phyloP scores from a whole-genome alignment of 2,329 filamentous ascomycete species.

The Fusarium tanahbumbuense region DNA sequence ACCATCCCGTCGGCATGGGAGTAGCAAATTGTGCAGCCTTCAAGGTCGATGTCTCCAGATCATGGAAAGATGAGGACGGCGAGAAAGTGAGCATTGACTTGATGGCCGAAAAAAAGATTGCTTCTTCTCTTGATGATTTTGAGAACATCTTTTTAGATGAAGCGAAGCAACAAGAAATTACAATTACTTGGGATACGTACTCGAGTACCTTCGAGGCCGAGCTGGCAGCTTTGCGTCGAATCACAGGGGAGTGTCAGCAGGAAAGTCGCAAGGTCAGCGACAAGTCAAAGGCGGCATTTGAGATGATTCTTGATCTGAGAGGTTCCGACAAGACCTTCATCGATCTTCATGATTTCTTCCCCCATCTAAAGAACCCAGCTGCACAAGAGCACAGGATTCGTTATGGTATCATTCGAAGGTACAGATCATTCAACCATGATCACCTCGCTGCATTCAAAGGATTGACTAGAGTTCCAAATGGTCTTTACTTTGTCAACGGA shows the following conservation, averaged over 20 bases:
- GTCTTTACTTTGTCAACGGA: constrained; percentile 58
- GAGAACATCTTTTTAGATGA: constrained; percentile 29
- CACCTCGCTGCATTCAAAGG: constrained; percentile 53
- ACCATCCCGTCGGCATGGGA: constrained; percentile 1
- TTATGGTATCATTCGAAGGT: constrained; percentile 44
- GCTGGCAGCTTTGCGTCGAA: constrained; percentile 46
- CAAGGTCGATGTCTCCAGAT: constrained; percentile 50
- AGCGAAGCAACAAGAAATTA: constrained; percentile 36
- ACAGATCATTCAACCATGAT: constrained; percentile 52
- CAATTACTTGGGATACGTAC: constrained; percentile 45
- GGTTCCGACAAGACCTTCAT: constrained; percentile 32
- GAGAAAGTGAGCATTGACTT: constrained; percentile 57
- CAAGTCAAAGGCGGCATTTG: constrained; percentile 45
- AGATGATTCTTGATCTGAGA: constrained; percentile 50
- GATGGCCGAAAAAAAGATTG: constrained; percentile 73
- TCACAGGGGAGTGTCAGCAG: constrained; percentile 39
- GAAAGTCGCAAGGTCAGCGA: constrained; percentile 17
- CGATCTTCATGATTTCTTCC: constrained; percentile 47
- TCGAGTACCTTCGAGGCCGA: constrained; percentile 51
- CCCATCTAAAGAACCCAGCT: constrained; percentile 50
- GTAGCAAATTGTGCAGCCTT: constrained; percentile 48
- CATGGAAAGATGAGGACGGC: constrained; percentile 44
- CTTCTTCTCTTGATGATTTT: constrained; percentile 53
- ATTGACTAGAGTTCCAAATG: constrained; percentile 54
- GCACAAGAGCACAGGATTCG: constrained; percentile 40